These are phyloP conservation scores for Exophiala calicioides DNA, from an alignment of 2,329 filamentous ascomycete species.

Conservation along the genomic window DNA sequence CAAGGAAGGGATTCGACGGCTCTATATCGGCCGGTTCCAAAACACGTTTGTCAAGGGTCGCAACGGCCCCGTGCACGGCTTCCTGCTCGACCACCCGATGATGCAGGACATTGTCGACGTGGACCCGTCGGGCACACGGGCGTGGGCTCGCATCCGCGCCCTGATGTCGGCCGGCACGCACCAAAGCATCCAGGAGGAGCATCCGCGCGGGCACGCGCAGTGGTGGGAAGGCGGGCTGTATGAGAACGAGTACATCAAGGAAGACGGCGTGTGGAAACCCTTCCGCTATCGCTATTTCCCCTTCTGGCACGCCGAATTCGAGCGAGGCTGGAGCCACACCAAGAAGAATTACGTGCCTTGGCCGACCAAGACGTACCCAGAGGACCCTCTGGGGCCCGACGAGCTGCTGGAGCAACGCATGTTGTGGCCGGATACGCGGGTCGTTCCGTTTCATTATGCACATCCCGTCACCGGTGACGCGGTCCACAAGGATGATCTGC, in stretches of 20 bases:
- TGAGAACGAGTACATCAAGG: conserved; percentile 62
- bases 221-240: conserved; percentile 63
- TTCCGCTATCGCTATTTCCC: conserved; percentile 58
- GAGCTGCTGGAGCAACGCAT: conserved; percentile 56
- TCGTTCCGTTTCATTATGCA: conserved; percentile 33
- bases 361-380: conserved; percentile 50
- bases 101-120: conserved; percentile 60
- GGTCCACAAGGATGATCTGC: conserved; percentile 20
- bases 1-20: conserved; percentile 53
- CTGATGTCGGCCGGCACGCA: conserved; percentile 60
- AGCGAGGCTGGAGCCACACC: conserved; percentile 57
- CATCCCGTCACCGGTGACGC: conserved; percentile 23
- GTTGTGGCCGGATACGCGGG: conserved; percentile 59
- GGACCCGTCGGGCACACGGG: conserved; percentile 48
- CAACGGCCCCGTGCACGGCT: conserved; percentile 58
- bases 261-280: conserved; percentile 57
- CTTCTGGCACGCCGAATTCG: conserved; percentile 59
- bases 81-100: conserved; percentile 60
- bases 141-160: conserved; percentile 55
- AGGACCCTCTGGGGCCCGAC: conserved; percentile 55
- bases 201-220: conserved; percentile 56
- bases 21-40: conserved; percentile 57
- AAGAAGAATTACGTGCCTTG: conserved; percentile 57
- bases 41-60: conserved; percentile 54
- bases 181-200: conserved; percentile 51